A percentile compares a stretch with the other conserved stretches of the same genome.
Conservation (phyloP, 1,139 yeast species). For the Yarrowia galli region DNA sequence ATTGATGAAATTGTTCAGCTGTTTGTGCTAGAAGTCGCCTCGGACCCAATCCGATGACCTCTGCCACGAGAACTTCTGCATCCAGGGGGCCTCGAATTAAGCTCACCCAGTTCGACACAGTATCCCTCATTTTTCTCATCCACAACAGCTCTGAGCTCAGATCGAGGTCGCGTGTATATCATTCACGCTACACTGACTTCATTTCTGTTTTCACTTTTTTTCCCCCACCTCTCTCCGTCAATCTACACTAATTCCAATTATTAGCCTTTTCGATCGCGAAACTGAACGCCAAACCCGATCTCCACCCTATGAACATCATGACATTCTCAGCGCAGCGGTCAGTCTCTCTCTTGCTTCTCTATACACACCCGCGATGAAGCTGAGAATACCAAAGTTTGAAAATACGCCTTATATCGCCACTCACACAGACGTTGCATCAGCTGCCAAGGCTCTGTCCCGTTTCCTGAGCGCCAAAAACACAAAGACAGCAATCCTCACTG, state of each 20-base stretch:
- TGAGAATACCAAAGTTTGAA: conserved; percentile 27
- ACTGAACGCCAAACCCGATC: not conserved
- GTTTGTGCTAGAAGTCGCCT: no score
- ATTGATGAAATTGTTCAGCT: no score
- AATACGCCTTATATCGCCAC: conserved; percentile 10
- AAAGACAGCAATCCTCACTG: conserved; percentile 54
- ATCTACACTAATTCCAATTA: not conserved
- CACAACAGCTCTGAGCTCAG: no score
- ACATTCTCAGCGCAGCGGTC: not conserved
- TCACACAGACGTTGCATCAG: not conserved
- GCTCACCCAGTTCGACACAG: no score
- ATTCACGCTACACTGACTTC: not conserved
- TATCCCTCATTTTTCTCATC: no score
- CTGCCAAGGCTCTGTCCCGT: conserved; percentile 9
- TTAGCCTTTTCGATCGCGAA: not conserved
- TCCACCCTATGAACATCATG: not conserved
- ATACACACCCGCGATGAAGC: conserved; percentile 9
- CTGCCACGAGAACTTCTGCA: no score
- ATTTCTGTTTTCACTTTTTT: no score
- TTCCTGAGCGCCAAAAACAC: not conserved
- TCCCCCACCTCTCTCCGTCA: not conserved
- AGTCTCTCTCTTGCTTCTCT: no score
- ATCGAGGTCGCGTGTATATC: no score
- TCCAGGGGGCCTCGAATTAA: no score
- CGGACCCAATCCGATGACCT: no score